Base-by-base conservation (phyloP, 23 red algal genomes). In the Rhodosorus marinus region DNA sequence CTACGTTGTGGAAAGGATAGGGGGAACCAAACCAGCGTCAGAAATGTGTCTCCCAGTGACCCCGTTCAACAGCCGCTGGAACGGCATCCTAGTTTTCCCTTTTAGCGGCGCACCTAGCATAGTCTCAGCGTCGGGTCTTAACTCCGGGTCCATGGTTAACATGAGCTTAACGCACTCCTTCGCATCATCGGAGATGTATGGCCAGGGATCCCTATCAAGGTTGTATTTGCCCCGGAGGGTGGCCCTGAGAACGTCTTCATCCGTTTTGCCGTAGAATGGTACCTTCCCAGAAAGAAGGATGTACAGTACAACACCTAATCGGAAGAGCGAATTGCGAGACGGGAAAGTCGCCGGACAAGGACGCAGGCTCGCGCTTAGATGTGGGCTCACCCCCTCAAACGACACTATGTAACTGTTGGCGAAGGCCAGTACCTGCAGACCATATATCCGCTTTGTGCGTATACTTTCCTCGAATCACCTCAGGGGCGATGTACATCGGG, bases 401-500 rank as follows among this genome's bases (percentile, higher is more conserved):
- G n/a, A n/a, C n/a, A n/a, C n/a, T n/a, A n/a, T n/a, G n/a, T n/a
- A n/a, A n/a, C n/a, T n/a, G n/a, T n/a, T n/a, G n/a, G n/a, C n/a
- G n/a, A n/a, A n/a, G n/a, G n/a, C n/a, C n/a, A n/a, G n/a, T n/a
- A n/a, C n/a, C n/a, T n/a, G n/a, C n/a, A 43, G 64, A 72, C 85
- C 85, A 93, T 47, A 80, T 56, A 36, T 93, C 85, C 33, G 70
- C 74, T 22, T 59, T 56, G 28, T 69, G 69, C 4, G 65, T 69
- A 49, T 93, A 93, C 53, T 59, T 19, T 5, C 70, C 46, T 34
- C 67, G 48, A 29, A 93, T 31, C 1, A 93, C 73, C 60, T 93
- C 85, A 21, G 85, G 85, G 0, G 85, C 85, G 22, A 93, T 70
- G 30, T 81, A 93, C 7, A 81, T 47, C 29, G 85, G 85, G 9